Percentiles rank a stretch among this genome's conserved stretches.
Conservation (phyloP, 441 rosid species). For the Populus trichocarpa region DNA sequence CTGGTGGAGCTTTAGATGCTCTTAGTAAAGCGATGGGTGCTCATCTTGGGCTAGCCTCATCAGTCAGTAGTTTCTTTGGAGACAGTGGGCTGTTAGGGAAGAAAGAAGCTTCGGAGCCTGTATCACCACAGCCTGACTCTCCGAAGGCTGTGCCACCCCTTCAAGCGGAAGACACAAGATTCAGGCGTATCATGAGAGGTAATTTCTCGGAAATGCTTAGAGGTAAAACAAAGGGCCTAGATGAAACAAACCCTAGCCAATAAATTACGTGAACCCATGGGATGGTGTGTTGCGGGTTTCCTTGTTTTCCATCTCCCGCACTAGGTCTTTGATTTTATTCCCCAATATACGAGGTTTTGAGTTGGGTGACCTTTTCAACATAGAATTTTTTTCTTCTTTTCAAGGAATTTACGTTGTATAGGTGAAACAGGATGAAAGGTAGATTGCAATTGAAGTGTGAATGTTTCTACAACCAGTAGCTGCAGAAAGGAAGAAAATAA, state of each 20-base stretch:
- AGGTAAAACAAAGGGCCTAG: conserved; percentile 59
- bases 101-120: conserved; percentile 55
- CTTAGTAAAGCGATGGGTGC: conserved; percentile 94
- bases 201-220: conserved; percentile 86
- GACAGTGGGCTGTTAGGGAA: conserved; percentile 81
- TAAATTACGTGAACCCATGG: neutral
- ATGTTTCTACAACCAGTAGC: neutral
- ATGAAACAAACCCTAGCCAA: conserved; percentile 47
- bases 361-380: neutral
- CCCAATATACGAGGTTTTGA: neutral
- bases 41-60: conserved; percentile 87
- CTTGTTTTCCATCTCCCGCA: neutral
- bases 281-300: conserved; percentile 21
- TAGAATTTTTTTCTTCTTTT: neutral
- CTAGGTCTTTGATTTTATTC: neutral
- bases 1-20: conserved; percentile 81
- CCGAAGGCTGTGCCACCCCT: conserved; percentile 39
- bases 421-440: neutral
- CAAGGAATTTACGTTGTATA: neutral
- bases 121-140: conserved; percentile 27
- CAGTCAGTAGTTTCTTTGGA: conserved; percentile 85
- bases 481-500: neutral
- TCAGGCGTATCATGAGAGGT: conserved; percentile 92
- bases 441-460: neutral
- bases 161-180: conserved; percentile 76